phyloP scores from a whole-genome alignment of 345 rosid genomes.

The Eucalyptus albens region DNA sequence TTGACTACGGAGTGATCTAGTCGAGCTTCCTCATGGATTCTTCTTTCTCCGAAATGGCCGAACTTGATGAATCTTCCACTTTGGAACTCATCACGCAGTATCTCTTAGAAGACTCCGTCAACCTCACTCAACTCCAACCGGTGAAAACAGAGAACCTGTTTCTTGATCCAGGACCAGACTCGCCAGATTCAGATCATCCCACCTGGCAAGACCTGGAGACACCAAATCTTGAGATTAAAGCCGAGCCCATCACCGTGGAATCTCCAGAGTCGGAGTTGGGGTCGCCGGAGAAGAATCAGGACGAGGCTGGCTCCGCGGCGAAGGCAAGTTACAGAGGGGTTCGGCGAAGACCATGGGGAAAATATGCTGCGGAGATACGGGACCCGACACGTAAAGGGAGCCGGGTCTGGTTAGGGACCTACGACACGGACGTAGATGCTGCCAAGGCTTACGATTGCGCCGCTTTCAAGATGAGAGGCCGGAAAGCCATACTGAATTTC shows the following conservation, averaged over 20 bases:
- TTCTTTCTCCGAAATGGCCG: background rate
- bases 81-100: background rate
- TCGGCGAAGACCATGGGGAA: conserved; percentile 90
- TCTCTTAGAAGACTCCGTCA: conserved; percentile 7
- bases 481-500: conserved; percentile 79
- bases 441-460: conserved; percentile 88
- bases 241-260: background rate
- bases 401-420: conserved; percentile 92
- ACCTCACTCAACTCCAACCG: conserved; percentile 10
- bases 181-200: conserved; percentile 7
- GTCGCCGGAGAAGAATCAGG: background rate
- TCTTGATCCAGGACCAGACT: conserved; percentile 20
- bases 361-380: conserved; percentile 89
- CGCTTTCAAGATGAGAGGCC: conserved; percentile 78
- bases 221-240: background rate
- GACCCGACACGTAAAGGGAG: conserved; percentile 72
- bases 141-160: conserved; percentile 9
- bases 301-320: background rate
- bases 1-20: background rate
- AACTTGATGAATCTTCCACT: background rate
- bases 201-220: conserved; percentile 5
- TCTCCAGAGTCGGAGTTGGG: background rate
- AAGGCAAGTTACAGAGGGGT: conserved; percentile 78
- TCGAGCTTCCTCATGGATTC: background rate
- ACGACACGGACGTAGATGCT: conserved; percentile 57